phyloP scores from a whole-genome alignment of 2,329 filamentous ascomycete genomes.

The Macrophomina tecta region DNA sequence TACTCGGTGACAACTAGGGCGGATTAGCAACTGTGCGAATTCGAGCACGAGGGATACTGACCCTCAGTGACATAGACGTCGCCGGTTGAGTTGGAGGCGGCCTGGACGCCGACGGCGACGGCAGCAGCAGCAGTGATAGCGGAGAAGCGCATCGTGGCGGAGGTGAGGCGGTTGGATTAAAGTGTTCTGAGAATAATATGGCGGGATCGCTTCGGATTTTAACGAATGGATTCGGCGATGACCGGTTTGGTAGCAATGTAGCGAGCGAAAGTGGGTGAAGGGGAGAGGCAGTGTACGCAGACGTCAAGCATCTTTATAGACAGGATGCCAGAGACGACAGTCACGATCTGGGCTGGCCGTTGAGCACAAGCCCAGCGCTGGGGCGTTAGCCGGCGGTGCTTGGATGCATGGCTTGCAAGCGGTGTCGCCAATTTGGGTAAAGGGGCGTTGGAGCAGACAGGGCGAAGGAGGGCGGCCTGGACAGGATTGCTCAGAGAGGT shows the following conservation, averaged over 20 bases:
- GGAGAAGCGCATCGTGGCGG: conserved; percentile 48
- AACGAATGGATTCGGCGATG: conserved; percentile 50
- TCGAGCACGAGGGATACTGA: neutral
- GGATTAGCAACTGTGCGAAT: neutral
- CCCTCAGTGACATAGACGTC: conserved; percentile 38
- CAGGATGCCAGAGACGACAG: conserved; percentile 24
- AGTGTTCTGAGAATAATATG: conserved; percentile 31
- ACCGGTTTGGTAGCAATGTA: conserved; percentile 42
- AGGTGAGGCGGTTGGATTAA: conserved; percentile 41
- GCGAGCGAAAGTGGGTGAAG: conserved; percentile 46
- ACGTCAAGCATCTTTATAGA: conserved; percentile 44
- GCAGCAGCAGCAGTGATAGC: conserved; percentile 40
- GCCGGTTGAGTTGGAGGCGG: conserved; percentile 30
- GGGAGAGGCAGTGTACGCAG: conserved; percentile 31
- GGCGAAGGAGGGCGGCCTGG: neutral
- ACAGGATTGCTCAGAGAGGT: neutral
- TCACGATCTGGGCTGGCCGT: conserved; percentile 13
- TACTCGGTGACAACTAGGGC: conserved; percentile 27
- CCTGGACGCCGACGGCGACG: conserved; percentile 39
- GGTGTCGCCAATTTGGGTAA: conserved; percentile 3
- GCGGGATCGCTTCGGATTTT: conserved; percentile 31
- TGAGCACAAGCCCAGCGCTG: conserved; percentile 2
- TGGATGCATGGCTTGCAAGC: neutral
- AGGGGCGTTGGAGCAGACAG: neutral
- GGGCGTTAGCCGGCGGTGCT: neutral